Conservation (phyloP, 2,329 filamentous ascomycete species). For the Lecanosticta acicola region DNA sequence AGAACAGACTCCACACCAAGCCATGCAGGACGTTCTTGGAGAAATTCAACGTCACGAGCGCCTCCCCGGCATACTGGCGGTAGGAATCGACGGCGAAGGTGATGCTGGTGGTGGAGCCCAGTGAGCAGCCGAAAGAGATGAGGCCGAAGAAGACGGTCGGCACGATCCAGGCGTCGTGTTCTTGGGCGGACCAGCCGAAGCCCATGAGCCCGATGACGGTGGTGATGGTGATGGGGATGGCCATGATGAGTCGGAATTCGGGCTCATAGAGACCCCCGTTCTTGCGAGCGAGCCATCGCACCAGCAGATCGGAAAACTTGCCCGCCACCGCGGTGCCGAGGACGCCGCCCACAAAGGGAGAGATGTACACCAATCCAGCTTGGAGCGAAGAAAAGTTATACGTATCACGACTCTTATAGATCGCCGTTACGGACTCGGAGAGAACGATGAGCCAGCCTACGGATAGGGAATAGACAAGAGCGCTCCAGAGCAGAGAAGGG, state of each 20-base stretch:
- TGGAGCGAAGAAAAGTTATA: conserved; percentile 81
- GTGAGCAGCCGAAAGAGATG: conserved; percentile 83
- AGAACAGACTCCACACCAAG: conserved; percentile 80
- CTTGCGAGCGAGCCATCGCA: conserved; percentile 70
- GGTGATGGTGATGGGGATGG: conserved; percentile 66
- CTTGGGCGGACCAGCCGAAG: conserved; percentile 85
- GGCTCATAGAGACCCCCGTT: conserved; percentile 96
- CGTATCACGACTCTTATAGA: conserved; percentile 62
- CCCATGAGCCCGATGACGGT: conserved; percentile 87
- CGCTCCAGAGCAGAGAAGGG: conserved; percentile 82
- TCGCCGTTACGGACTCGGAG: conserved; percentile 75
- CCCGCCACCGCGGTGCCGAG: conserved; percentile 89
- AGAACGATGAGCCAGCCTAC: conserved; percentile 95
- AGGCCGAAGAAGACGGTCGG: conserved; percentile 91
- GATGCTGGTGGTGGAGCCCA: conserved; percentile 85
- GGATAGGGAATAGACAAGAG: conserved; percentile 77
- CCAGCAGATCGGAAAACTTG: conserved; percentile 77
- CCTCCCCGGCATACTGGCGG: conserved; percentile 86
- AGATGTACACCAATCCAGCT: conserved; percentile 81
- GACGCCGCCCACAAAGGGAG: conserved; percentile 81
- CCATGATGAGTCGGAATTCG: conserved; percentile 89
- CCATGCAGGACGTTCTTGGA: conserved; percentile 92
- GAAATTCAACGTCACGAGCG: conserved; percentile 89
- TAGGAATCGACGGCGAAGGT: conserved; percentile 94
- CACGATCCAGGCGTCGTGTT: conserved; percentile 76